These are phyloP conservation scores for Pneumocystis canis DNA, from an alignment of 1,139 yeast species.

Conservation along the genomic window DNA sequence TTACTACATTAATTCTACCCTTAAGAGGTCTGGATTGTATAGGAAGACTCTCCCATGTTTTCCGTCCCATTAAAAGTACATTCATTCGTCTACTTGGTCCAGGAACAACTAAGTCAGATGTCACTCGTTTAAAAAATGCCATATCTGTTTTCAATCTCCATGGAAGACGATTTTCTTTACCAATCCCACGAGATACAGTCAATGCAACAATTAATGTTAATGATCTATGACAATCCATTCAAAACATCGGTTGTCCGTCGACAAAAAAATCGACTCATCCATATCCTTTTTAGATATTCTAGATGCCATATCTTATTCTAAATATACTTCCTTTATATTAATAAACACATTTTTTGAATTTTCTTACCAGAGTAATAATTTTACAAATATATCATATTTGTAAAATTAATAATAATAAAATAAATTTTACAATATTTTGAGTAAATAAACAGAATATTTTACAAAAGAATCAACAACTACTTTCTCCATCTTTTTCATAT, in stretches of 20 bases:
- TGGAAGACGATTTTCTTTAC: constrained; percentile 65
- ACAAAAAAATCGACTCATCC: background rate
- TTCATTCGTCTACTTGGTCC: constrained; percentile 29
- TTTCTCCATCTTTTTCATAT: background rate
- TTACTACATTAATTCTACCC: constrained; percentile 56
- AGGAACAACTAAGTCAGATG: constrained; percentile 29
- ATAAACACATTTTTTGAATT: background rate
- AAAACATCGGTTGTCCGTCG: background rate
- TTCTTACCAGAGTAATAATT: background rate
- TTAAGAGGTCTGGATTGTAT: constrained; percentile 67
- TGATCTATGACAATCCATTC: background rate
- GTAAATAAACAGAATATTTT: background rate
- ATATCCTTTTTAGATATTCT: background rate
- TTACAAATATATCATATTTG: background rate
- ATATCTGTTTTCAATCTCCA: constrained; percentile 80
- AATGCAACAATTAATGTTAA: constrained; percentile 54
- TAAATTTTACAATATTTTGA: background rate
- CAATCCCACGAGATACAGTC: constrained; percentile 62
- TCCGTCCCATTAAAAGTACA: constrained; percentile 91
- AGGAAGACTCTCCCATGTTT: constrained; percentile 94
- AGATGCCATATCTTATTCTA: background rate
- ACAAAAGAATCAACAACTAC: background rate
- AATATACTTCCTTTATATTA: background rate
- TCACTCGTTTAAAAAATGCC: constrained; percentile 66
- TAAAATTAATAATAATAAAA: background rate